A percentile compares a stretch with the other conserved stretches of the same genome.
Evolutionary conservation across 768 basidiomycete species (phyloP).

Genomic region (Rhodotorula toruloides): DNA sequence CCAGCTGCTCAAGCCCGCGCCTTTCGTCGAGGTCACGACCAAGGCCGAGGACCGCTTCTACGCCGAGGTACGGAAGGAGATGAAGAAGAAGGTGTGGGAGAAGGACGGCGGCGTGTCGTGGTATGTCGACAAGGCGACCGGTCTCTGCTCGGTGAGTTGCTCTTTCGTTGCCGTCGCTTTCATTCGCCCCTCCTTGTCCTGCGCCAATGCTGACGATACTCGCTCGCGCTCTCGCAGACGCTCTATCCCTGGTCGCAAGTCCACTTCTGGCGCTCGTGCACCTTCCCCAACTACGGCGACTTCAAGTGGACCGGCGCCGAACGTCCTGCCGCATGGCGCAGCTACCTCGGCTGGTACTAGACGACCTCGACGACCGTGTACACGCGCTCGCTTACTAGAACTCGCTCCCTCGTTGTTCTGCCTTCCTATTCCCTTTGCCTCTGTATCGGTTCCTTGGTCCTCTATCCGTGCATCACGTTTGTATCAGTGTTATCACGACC

Average conservation of each 20-base stretch:
- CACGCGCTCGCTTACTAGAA: no score
- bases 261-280: constrained; percentile 32
- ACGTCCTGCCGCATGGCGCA: not conserved
- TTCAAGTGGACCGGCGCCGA: constrained; percentile 3
- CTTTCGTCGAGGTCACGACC: constrained; percentile 38
- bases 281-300: constrained; percentile 18
- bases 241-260: constrained; percentile 27
- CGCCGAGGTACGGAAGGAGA: constrained; percentile 22
- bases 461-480: no score
- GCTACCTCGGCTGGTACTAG: constrained; percentile 1
- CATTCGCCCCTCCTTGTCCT: not conserved
- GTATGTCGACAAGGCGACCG: constrained; percentile 35
- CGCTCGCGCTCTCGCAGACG: not conserved
- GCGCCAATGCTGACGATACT: not conserved
- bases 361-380: no score
- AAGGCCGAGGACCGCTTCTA: constrained; percentile 32
- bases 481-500: no score
- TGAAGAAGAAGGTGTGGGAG: constrained; percentile 37
- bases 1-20: constrained; percentile 10
- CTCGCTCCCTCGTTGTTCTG: no score
- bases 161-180: no score
- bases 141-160: constrained; percentile 22
- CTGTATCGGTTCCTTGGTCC: no score
- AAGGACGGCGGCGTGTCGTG: constrained; percentile 32
- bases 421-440: no score